Evolutionary conservation across 345 rosid species (phyloP), one percentile per base, ranked within the genome.

Genomic region (Iberis pinnata): DNA sequence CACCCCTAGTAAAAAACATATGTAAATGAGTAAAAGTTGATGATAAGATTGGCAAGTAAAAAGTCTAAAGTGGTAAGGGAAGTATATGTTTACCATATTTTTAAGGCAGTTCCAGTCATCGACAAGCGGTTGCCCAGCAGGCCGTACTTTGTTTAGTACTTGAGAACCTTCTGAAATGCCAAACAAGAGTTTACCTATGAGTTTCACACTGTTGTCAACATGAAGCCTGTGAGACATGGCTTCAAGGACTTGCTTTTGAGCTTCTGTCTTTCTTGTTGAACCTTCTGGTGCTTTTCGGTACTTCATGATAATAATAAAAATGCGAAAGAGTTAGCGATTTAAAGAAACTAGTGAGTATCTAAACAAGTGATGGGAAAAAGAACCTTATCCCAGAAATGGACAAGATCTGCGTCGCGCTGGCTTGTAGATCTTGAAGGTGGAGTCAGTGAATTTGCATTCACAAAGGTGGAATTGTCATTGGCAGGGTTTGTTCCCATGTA

Each of bases 401-500:
- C 78, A 44, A 92, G 85, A 79, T 92, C 98, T 12, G 97, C 97
- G 70, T 92, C 98, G 18, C 97, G 93, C 70, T 92, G 99, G 78
- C 80, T 92, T 52, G 86, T 88, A 69, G 76, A 85, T 73, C 74
- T 76, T 58, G 79, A 60, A 39, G 78, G 72, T 43, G 65, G 80
- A 56, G 57, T 75, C 60, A 93, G 61, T 61, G 86, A 75, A 65
- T 88, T 83, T 24, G 70, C 79, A 22, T 77, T 84, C 50, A 79
- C 68, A 42, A 81, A 88, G 58, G 87, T 83, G 71, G 27, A 73
- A 71, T 93, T 93, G 37, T 86, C 97, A 72, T 93, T 88, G 24
- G 83, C 95, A 42, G 97, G 97, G 73, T 93, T 78, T 38, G 97
- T 85, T 43, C 99, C 97, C 68, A 93, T 69, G 66, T 88, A 88